A percentile compares a stretch with the other conserved stretches of the same genome.
Conservation (phyloP, 2,329 filamentous ascomycete species). For the Chrysoporthe austroafricana region DNA sequence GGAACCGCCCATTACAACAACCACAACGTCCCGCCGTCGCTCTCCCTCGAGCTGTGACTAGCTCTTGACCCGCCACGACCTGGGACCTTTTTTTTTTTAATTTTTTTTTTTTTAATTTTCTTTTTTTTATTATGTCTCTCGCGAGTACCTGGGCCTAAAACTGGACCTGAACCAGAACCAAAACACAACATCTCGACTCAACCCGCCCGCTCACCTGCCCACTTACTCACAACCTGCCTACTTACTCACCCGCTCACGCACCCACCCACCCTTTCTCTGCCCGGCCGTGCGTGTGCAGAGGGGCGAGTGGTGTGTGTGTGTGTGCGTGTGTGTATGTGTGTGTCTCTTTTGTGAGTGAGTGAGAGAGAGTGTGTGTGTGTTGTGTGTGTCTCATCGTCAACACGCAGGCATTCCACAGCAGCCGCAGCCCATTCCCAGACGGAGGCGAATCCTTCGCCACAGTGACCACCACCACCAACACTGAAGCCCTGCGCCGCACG, state of each 20-base stretch:
- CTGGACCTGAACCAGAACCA: not conserved
- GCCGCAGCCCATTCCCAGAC: not conserved
- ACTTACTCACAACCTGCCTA: not conserved
- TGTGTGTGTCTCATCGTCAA: too few relatives aligned
- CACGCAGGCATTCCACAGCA: too few relatives aligned
- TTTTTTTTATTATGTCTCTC: too few relatives aligned
- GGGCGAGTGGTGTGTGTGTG: too few relatives aligned
- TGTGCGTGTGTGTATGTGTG: too few relatives aligned
- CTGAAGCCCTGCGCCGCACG: not conserved
- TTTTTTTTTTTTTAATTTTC: too few relatives aligned
- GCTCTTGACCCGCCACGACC: not conserved
- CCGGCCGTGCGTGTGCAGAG: too few relatives aligned
- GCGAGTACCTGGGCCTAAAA: too few relatives aligned
- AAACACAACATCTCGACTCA: not conserved
- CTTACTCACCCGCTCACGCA: not conserved
- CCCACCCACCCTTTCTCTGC: not conserved
- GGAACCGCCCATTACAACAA: not conserved
- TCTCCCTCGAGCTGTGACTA: not conserved
- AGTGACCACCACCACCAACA: not conserved
- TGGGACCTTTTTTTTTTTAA: not conserved
- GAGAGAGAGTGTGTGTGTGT: too few relatives aligned
- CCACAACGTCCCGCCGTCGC: not conserved
- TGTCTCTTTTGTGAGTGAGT: too few relatives aligned
- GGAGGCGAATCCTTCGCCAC: not conserved
- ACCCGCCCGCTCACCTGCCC: not conserved